Base-by-base conservation (phyloP, 2,329 filamentous ascomycete species). In the Trichoderma breve region DNA sequence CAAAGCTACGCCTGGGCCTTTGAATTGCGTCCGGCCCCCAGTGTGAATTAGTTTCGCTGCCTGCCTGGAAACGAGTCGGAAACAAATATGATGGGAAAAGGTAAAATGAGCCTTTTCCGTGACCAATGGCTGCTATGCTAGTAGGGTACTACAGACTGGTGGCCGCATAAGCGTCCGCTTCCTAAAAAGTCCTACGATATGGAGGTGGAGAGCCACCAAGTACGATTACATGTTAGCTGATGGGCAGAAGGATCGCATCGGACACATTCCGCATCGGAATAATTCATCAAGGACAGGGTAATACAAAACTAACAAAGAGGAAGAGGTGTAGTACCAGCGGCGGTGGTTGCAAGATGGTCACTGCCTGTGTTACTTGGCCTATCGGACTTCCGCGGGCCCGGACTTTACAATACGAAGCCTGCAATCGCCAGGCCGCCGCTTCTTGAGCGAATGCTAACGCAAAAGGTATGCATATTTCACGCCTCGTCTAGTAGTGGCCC, bases 151-250 rank as follows among this genome's bases (percentile, higher is more conserved):
- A 43, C 39, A 43, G 39, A n/a, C 28, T 32, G 11, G 24, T 32
- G 65, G 65, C 36, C 57, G 65, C 65, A 69, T 60, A 69, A 69
- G 55, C 43, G 55, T 60, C 55, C 55, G 65, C 55, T 69, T 69
- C 26, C 65, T 61, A 32, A 47, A 60, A 69, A 32, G 47, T 51
- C 55, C 26, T 60, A 47, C 55, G 34, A 32, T 69, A 24, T 53
- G 65, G 34, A 69, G 53, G 21, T 43, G 32, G 53, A 11, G 65
- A 60, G 64, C 32, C 47, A 53, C n/a, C 47, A 53, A 53, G n/a
- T 21, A 24, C n/a, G 21, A 24, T 34, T 43, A 15, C 47, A 18
- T 26, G 21, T 32, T 66, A 24, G 30, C 30, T 39, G 47, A n/a
- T 66, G 63, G 30, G n/a, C 14, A 9, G 47, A 36, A 34, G 24